phyloP scores from a whole-genome alignment of 345 rosid species.

The Aquilaria malaccensis region DNA sequence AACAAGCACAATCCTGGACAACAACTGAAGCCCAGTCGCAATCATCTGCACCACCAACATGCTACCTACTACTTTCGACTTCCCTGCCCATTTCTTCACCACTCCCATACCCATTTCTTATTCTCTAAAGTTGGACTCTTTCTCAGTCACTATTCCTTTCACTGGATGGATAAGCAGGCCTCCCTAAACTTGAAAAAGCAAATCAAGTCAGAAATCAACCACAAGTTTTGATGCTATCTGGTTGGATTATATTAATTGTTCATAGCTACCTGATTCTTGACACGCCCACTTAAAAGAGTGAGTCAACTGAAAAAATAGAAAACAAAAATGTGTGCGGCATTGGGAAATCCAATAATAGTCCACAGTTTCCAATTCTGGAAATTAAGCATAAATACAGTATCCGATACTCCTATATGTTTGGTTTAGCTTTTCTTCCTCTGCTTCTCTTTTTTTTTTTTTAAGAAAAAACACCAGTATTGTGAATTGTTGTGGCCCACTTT shows the following conservation, averaged over 20 bases:
- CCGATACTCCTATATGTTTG: no score
- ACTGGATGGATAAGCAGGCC: neutral
- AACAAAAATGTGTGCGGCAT: conserved; percentile 2
- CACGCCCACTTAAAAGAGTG: neutral
- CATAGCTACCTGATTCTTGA: no score
- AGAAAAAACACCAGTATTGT: no score
- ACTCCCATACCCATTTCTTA: neutral
- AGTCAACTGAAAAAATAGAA: neutral
- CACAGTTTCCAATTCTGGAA: no score
- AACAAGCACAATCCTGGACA: conserved; percentile 25
- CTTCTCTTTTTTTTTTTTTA: no score
- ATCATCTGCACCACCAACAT: conserved; percentile 43
- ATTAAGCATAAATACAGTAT: no score
- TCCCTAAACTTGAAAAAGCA: no score
- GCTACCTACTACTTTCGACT: conserved; percentile 19
- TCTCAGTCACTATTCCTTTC: neutral
- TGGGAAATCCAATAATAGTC: conserved; percentile 4
- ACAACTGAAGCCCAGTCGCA: conserved; percentile 34
- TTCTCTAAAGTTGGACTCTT: neutral
- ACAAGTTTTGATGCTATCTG: neutral
- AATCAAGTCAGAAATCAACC: no score
- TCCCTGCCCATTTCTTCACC: conserved; percentile 8
- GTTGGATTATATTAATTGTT: no score
- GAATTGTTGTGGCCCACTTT: no score
- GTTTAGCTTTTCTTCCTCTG: no score